Percentiles rank a stretch among this genome's conserved stretches.
These are phyloP conservation scores for Clohesyomyces aquaticus DNA, from an alignment of 495 filamentous ascomycete species.

Conservation along the genomic window DNA sequence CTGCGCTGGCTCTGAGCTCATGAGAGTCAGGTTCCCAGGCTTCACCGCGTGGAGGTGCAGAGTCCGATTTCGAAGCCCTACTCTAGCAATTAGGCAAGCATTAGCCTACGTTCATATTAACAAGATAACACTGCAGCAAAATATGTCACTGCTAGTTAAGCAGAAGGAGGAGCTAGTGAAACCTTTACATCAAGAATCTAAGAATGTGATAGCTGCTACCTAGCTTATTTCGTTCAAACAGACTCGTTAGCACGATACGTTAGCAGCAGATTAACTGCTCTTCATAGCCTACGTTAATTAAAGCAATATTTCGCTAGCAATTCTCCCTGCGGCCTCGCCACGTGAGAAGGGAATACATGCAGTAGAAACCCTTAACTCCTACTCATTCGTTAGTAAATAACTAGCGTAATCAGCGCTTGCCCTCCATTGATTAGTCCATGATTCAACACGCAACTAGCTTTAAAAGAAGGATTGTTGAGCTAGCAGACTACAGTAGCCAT, in stretches of 20 bases:
- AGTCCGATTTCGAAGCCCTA: no score
- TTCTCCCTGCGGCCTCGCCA: constrained; percentile 21
- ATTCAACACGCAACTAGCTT: constrained; percentile 46
- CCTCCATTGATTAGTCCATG: constrained; percentile 50
- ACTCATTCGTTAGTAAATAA: constrained; percentile 43
- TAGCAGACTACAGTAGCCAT: constrained; percentile 25
- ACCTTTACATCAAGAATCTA: constrained; percentile 6
- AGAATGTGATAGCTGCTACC: constrained; percentile 36
- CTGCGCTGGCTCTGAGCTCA: no score
- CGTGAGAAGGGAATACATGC: constrained; percentile 36
- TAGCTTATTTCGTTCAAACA: constrained; percentile 38
- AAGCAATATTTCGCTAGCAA: constrained; percentile 42
- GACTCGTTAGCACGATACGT: constrained; percentile 25
- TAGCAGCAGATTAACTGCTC: constrained; percentile 39
- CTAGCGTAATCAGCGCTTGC: constrained; percentile 23
- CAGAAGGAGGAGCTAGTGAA: constrained; percentile 10
- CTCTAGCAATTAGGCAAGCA: no score
- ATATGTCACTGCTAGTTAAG: constrained; percentile 29
- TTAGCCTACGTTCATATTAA: constrained; percentile 42
- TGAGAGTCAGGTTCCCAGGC: no score
- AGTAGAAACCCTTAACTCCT: constrained; percentile 43
- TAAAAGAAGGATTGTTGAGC: constrained; percentile 32
- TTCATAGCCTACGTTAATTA: constrained; percentile 40
- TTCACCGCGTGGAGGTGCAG: no score
- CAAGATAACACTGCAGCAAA: constrained; percentile 28